These are phyloP conservation scores for Boletales sp. DNA, from an alignment of 768 basidiomycete genomes.

Conservation along the genomic window DNA sequence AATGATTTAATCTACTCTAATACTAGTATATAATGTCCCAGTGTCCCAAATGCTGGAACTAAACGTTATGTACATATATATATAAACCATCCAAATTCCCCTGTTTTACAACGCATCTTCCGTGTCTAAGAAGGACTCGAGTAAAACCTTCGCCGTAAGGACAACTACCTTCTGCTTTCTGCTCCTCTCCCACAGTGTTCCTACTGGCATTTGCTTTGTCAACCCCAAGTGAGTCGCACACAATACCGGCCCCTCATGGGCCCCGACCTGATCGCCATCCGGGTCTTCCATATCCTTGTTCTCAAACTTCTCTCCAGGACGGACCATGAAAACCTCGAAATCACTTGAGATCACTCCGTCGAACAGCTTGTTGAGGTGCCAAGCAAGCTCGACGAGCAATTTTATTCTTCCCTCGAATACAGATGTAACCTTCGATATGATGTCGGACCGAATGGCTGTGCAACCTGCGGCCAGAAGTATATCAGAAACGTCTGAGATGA, in stretches of 20 bases:
- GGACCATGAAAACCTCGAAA: slow-evolving; percentile 6
- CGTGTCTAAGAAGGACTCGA: slow-evolving; percentile 3
- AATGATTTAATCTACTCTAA: no score
- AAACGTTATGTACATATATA: no score
- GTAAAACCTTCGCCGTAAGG: slow-evolving; percentile 7
- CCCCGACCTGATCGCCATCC: not conserved
- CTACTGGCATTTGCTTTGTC: slow-evolving; percentile 4
- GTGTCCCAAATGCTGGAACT: no score
- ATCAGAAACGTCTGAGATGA: slow-evolving; percentile 3
- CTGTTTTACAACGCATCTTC: not conserved
- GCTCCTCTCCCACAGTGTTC: slow-evolving; percentile 7
- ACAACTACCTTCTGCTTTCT: slow-evolving; percentile 2
- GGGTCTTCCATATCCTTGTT: slow-evolving; percentile 5
- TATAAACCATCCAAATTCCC: no score
- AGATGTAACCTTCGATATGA: not conserved
- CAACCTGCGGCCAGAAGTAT: slow-evolving; percentile 8
- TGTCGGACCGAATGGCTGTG: not conserved
- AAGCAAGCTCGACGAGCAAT: slow-evolving; percentile 10
- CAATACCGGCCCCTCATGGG: not conserved
- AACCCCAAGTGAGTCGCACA: slow-evolving; percentile 10
- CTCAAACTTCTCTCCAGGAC: slow-evolving; percentile 6
- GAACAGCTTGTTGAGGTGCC: slow-evolving; percentile 7
- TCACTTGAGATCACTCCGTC: slow-evolving; percentile 11
- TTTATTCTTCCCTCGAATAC: slow-evolving; percentile 4
- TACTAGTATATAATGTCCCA: no score